These are phyloP conservation scores for Cladobotryum mycophilum DNA, from an alignment of 2,329 filamentous ascomycete genomes.

Conservation along the genomic window DNA sequence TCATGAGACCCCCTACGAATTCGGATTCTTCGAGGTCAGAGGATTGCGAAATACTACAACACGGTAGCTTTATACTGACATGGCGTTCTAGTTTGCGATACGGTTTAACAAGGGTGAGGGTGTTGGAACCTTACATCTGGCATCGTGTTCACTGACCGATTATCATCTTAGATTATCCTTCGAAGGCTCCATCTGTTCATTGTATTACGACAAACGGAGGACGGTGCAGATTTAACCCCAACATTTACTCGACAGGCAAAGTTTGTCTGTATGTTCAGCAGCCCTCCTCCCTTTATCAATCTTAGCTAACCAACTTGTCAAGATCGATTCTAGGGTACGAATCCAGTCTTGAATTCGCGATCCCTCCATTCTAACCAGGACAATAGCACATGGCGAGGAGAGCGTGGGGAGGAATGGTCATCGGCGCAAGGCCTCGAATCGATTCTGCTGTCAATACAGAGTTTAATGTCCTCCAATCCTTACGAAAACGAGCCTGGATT, in stretches of 20 bases:
- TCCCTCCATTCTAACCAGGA: constrained; percentile 3
- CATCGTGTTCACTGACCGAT: background rate
- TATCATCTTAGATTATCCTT: constrained; percentile 65
- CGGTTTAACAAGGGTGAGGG: constrained; percentile 65
- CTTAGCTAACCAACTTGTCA: background rate
- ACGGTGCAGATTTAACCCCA: constrained; percentile 87
- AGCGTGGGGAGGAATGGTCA: constrained; percentile 91
- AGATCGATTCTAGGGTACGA: constrained; percentile 80
- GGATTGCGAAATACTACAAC: constrained; percentile 1
- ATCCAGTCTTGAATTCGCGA: background rate
- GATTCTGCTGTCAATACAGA: constrained; percentile 91
- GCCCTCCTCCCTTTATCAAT: background rate
- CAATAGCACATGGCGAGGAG: constrained; percentile 83
- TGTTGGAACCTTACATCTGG: constrained; percentile 1
- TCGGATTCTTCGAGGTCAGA: constrained; percentile 88
- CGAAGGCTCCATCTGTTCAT: constrained; percentile 54
- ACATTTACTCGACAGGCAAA: constrained; percentile 87
- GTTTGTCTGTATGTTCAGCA: constrained; percentile 72
- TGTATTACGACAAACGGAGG: constrained; percentile 85
- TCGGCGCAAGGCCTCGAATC: constrained; percentile 93
- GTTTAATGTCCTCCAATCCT: constrained; percentile 86
- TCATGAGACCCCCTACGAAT: constrained; percentile 92
- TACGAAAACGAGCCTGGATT: constrained; percentile 97
- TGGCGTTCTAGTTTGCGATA: constrained; percentile 56
- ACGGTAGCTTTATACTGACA: constrained; percentile 3